A percentile compares a stretch with the other conserved stretches of the same genome.
Conservation (phyloP, 164 flowering plant genomes). For the Amborella trichopoda region DNA sequence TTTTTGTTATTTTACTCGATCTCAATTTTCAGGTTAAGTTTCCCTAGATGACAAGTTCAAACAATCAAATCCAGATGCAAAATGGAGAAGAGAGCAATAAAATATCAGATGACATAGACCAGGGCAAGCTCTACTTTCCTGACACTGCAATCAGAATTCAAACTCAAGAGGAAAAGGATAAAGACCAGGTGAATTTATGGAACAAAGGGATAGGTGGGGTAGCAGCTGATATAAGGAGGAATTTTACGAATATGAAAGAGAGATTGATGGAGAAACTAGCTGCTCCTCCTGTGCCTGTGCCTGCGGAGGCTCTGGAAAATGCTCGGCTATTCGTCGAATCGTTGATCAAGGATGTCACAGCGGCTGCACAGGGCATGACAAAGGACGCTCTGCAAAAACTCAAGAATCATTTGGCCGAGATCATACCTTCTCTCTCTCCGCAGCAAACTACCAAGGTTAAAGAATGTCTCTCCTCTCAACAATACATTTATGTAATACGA, state of each 20-base stretch:
- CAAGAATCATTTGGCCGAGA: slow-evolving; percentile 15
- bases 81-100: too few relatives aligned
- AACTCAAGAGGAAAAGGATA: neutral
- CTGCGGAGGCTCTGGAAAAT: slow-evolving; percentile 18
- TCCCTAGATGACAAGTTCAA: too few relatives aligned
- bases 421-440: slow-evolving; percentile 23
- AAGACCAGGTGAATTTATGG: too few relatives aligned
- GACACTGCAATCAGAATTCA: neutral
- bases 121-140: neutral
- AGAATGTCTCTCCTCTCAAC: neutral
- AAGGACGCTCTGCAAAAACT: slow-evolving; percentile 18
- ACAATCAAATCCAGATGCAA: too few relatives aligned
- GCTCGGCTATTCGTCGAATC: slow-evolving; percentile 17
- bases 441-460: slow-evolving; percentile 14
- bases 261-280: slow-evolving; percentile 20
- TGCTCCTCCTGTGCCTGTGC: slow-evolving; percentile 19
- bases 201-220: neutral
- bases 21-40: too few relatives aligned
- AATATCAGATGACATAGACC: neutral
- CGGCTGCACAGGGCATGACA: slow-evolving; percentile 22
- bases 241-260: slow-evolving; percentile 10
- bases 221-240: slow-evolving; percentile 5
- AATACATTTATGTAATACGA: neutral
- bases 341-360: slow-evolving; percentile 13
- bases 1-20: too few relatives aligned